phyloP scores from a whole-genome alignment of 176 grass and related monocot species.

The Zoysia japonica region DNA sequence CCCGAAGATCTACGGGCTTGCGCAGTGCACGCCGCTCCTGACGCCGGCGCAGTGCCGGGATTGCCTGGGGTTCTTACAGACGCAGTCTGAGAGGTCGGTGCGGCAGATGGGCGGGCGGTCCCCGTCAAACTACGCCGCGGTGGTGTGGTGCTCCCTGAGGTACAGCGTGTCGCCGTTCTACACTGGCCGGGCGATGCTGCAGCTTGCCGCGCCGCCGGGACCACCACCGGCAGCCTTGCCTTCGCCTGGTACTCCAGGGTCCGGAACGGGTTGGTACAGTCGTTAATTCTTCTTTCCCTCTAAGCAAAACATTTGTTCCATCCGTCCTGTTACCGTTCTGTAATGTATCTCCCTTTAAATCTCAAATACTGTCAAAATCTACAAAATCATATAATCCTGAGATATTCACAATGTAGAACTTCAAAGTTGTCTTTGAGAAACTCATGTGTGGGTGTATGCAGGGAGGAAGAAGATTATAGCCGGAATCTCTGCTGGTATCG shows the following conservation, averaged over 20 bases:
- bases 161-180: slow-evolving; percentile 35
- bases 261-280: not conserved
- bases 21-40: slow-evolving; percentile 50
- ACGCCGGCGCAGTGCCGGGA: slow-evolving; percentile 11
- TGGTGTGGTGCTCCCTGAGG: slow-evolving; percentile 29
- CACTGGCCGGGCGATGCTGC: slow-evolving; percentile 31
- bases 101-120: not conserved
- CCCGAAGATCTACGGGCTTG: slow-evolving; percentile 51
- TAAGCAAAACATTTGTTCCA: not conserved
- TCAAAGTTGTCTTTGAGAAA: not conserved
- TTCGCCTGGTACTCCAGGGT: not conserved
- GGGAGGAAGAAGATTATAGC: slow-evolving; percentile 31
- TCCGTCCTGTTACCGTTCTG: not conserved
- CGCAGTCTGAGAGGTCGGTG: too few species aligned
- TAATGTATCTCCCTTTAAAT: not conserved
- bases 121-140: not conserved
- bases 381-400: not conserved
- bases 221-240: not conserved
- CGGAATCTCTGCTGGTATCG: slow-evolving; percentile 13
- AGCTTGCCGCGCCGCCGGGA: slow-evolving; percentile 24
- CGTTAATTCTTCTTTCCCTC: not conserved
- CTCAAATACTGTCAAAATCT: not conserved
- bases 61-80: slow-evolving; percentile 18
- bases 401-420: not conserved
- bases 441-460: not conserved